Conservation (phyloP, 2,329 filamentous ascomycete species). For the Pseudogymnoascus sp. region DNA sequence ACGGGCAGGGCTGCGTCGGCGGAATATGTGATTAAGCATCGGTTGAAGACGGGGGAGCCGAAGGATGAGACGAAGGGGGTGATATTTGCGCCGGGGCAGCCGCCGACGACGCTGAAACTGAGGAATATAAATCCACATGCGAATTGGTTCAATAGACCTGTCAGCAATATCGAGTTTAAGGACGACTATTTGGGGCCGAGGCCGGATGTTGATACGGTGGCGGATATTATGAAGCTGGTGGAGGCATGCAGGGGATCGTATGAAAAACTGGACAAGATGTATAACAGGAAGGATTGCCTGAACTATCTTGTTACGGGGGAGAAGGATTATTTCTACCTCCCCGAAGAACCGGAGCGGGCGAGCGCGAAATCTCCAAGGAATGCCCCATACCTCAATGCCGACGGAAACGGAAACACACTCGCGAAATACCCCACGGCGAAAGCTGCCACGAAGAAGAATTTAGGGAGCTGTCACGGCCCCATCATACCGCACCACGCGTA, state of each 20-base stretch:
- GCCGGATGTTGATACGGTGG: constrained; percentile 45
- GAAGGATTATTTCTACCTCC: constrained; percentile 43
- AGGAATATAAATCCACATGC: constrained; percentile 44
- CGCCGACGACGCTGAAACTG: constrained; percentile 33
- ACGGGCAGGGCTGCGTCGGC: constrained; percentile 31
- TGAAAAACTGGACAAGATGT: constrained; percentile 46
- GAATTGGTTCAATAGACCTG: constrained; percentile 47
- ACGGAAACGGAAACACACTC: constrained; percentile 28
- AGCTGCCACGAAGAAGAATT: constrained; percentile 32
- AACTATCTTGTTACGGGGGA: constrained; percentile 42
- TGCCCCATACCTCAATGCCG: constrained; percentile 30
- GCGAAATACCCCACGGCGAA: constrained; percentile 28
- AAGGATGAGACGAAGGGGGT: neutral
- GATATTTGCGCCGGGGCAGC: constrained; percentile 20
- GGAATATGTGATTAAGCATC: constrained; percentile 13
- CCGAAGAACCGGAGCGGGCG: constrained; percentile 26
- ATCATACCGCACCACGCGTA: constrained; percentile 49
- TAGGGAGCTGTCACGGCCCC: constrained; percentile 47
- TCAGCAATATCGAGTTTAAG: constrained; percentile 41
- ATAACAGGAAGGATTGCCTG: constrained; percentile 44
- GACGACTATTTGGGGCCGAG: constrained; percentile 45
- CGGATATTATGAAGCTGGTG: constrained; percentile 44
- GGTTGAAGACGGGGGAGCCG: neutral
- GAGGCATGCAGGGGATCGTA: constrained; percentile 46
- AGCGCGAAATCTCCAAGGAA: constrained; percentile 26